Evolutionary conservation across 1,284 basidiomycete genomes (phyloP), one percentile per base, ranked within the genome.

Genomic region (Melanopsichium pennsylvanicum): DNA sequence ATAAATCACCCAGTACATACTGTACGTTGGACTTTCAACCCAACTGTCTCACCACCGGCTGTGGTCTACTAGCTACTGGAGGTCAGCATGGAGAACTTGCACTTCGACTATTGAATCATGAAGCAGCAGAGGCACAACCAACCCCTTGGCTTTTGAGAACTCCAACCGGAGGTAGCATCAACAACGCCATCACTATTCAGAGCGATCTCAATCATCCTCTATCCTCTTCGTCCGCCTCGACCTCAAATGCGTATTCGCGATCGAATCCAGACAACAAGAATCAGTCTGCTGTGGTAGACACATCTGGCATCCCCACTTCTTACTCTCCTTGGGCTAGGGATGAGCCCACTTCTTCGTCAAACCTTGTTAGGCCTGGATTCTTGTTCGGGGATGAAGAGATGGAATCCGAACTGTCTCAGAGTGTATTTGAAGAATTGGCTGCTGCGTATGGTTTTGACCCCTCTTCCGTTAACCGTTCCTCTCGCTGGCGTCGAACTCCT

Each of bases 61-160:
- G 84, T 7, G 85, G 83, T 15, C 85, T 93, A n/a, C 81, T 93
- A 15, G 91, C 90, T 23, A 88, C 88, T 4, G 91, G 91, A 56
- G 91, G 91, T 3, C 89, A 90, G 78, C 87, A 89, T 11, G 87
- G 89, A 4, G 90, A 93, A 76, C 84, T 93, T 2, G 88, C 90
- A 48, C 82, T 92, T 19, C 88, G 88, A 2, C 70, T 70, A 12
- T 82, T 88, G 10, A 85, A 86, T 35, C n/a, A n/a, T n/a, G n/a
- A n/a, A n/a, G n/a, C n/a, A n/a, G 38, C 36, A 15, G 56, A 70
- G 5, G 63, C 19, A 43, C 46, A 47, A 13, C 80, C 19, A 40
- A 70, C 29, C 56, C 73, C 33, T 70, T 83, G 57, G 79, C 59
- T 66, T 8, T 52, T 77, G 59, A 85, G 87, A 39, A 84, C 84